Evolutionary conservation across 2,329 filamentous ascomycete genomes (phyloP).

Genomic region (Talaromyces sp.): DNA sequence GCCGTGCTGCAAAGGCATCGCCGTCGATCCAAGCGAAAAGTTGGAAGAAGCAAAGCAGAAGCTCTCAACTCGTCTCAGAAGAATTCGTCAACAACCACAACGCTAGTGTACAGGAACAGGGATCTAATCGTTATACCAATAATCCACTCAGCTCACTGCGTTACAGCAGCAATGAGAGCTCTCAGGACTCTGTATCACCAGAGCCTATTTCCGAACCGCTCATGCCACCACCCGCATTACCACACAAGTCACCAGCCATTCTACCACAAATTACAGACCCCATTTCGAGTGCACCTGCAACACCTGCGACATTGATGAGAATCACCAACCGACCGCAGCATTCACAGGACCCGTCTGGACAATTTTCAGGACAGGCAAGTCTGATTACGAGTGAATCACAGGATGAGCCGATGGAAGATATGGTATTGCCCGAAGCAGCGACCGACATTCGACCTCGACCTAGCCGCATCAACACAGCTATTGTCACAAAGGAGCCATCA

Average conservation of each 20-base stretch:
- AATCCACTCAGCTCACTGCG: constrained; percentile 31
- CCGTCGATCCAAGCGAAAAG: constrained; percentile 43
- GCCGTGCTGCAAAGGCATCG: constrained; percentile 42
- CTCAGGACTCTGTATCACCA: constrained; percentile 48
- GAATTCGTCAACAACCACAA: constrained; percentile 29
- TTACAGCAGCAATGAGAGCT: constrained; percentile 43
- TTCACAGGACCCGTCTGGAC: constrained; percentile 37
- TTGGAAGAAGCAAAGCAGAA: constrained; percentile 32
- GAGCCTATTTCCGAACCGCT: constrained; percentile 49
- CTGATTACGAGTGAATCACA: constrained; percentile 42
- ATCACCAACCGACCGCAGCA: constrained; percentile 51
- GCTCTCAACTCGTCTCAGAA: constrained; percentile 31
- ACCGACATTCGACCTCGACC: constrained; percentile 49
- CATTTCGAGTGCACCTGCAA: constrained; percentile 60
- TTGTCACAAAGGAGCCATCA: constrained; percentile 55
- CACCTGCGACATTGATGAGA: constrained; percentile 84
- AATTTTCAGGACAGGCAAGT: constrained; percentile 34
- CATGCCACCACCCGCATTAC: constrained; percentile 49
- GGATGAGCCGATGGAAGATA: constrained; percentile 60
- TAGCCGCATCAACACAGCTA: constrained; percentile 49
- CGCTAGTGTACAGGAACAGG: constrained; percentile 35
- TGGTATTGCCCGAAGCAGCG: constrained; percentile 70
- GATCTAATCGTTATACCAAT: constrained; percentile 24
- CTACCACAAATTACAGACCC: constrained; percentile 30
- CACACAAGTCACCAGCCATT: constrained; percentile 41